A percentile compares a stretch with the other conserved stretches of the same genome.
phyloP scores from a whole-genome alignment of 495 filamentous ascomycete species.

The Penicillium angulare region DNA sequence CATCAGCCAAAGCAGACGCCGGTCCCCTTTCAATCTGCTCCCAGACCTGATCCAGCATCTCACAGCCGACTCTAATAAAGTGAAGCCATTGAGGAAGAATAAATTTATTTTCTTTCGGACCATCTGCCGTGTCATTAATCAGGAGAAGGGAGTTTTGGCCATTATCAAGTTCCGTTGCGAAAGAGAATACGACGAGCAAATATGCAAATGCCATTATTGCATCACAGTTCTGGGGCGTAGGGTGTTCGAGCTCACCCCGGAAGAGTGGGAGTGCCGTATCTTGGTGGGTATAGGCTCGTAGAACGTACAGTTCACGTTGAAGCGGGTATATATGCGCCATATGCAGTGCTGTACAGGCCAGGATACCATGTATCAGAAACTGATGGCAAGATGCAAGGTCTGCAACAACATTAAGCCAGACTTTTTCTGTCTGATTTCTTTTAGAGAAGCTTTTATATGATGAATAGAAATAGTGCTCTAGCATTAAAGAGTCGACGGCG shows the following conservation, averaged over 20 bases:
- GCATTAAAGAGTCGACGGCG: slow-evolving; percentile 7
- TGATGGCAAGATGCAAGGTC: slow-evolving; percentile 16
- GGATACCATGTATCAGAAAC: slow-evolving; percentile 36
- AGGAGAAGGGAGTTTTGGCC: slow-evolving; percentile 11
- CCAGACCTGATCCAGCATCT: slow-evolving; percentile 20
- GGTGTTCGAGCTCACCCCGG: slow-evolving; percentile 23
- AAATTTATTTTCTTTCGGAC: neutral
- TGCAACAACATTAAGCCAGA: slow-evolving; percentile 23
- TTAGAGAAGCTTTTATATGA: slow-evolving; percentile 19
- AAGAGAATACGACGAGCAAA: slow-evolving; percentile 33
- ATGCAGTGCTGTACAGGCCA: slow-evolving; percentile 35
- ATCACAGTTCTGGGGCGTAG: slow-evolving; percentile 26
- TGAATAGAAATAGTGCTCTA: slow-evolving; percentile 17
- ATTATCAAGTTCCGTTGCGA: slow-evolving; percentile 8
- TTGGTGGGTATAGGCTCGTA: slow-evolving; percentile 27
- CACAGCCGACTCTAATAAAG: slow-evolving; percentile 16
- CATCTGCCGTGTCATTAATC: neutral
- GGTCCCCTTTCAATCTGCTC: slow-evolving; percentile 12
- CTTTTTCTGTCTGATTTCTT: slow-evolving; percentile 7
- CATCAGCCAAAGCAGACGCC: slow-evolving; percentile 3
- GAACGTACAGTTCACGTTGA: slow-evolving; percentile 10
- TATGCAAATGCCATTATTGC: slow-evolving; percentile 36
- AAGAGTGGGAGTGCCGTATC: slow-evolving; percentile 31
- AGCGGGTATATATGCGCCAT: slow-evolving; percentile 19
- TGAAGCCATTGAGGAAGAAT: slow-evolving; percentile 19